Percentiles rank a stretch among this genome's conserved stretches.
Evolutionary conservation across 2,329 filamentous ascomycete species (phyloP).

Genomic region (Hysterium pulicare): DNA sequence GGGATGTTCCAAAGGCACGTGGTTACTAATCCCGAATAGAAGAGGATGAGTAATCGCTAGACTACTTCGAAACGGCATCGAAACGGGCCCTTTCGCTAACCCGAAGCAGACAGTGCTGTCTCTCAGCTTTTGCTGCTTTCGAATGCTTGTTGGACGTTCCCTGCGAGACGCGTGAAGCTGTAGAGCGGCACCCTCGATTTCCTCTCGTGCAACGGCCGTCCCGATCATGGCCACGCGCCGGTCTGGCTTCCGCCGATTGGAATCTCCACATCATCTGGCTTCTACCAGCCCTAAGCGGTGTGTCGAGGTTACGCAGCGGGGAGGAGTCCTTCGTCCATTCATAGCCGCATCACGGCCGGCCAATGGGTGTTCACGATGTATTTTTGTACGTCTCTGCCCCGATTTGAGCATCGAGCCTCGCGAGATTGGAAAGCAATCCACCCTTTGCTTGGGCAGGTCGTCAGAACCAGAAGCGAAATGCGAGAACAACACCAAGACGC

Average conservation of each 20-base stretch:
- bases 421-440: conserved; percentile 5
- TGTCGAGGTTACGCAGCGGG: conserved; percentile 9
- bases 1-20: too few species aligned
- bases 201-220: conserved; percentile 1
- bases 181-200: too few species aligned
- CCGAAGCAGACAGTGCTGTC: too few species aligned
- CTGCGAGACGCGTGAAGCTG: too few species aligned
- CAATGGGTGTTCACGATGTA: conserved; percentile 3
- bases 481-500: neutral
- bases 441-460: neutral
- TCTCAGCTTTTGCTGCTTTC: too few species aligned
- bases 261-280: conserved; percentile 4
- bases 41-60: too few species aligned
- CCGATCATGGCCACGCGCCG: conserved; percentile 6
- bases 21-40: too few species aligned
- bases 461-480: conserved; percentile 4
- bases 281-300: conserved; percentile 11
- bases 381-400: neutral
- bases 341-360: neutral
- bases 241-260: conserved; percentile 5
- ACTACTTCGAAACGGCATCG: too few species aligned
- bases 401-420: conserved; percentile 5
- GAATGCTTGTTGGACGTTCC: too few species aligned
- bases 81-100: too few species aligned
- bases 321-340: neutral